Evolutionary conservation across 768 basidiomycete species (phyloP).

Genomic region (Myochromella boudieri): DNA sequence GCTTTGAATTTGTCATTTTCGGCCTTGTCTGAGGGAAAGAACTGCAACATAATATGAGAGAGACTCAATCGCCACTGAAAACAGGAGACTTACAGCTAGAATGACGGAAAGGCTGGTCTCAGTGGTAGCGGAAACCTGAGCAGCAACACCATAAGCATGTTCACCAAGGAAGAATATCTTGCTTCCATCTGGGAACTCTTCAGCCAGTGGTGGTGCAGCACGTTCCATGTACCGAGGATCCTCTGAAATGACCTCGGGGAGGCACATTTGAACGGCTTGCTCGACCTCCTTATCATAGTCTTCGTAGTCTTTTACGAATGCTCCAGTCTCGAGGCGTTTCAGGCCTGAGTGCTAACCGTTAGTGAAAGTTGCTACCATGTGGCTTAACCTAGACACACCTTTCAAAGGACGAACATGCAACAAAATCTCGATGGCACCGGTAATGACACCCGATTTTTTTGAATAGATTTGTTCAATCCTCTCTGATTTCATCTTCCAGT

Average conservation of each 20-base stretch:
- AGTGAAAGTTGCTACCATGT: too few species aligned
- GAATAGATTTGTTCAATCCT: slow-evolving; percentile 83
- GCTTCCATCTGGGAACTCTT: slow-evolving; percentile 88
- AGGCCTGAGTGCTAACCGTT: slow-evolving; percentile 56
- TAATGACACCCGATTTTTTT: slow-evolving; percentile 85
- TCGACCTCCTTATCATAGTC: slow-evolving; percentile 77
- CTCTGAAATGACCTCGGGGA: slow-evolving; percentile 79
- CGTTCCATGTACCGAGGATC: slow-evolving; percentile 87
- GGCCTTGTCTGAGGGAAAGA: slow-evolving; percentile 79
- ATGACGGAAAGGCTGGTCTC: slow-evolving; percentile 75
- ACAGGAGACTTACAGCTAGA: slow-evolving; percentile 63
- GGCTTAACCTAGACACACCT: slow-evolving; percentile 57
- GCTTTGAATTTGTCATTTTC: slow-evolving; percentile 80
- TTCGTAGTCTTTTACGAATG: slow-evolving; percentile 95
- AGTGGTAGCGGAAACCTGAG: slow-evolving; percentile 77
- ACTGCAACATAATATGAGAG: slow-evolving; percentile 46
- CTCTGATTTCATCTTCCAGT: slow-evolving; percentile 84
- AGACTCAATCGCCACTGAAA: slow-evolving; percentile 1
- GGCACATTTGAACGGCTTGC: slow-evolving; percentile 84
- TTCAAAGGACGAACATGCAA: slow-evolving; percentile 90
- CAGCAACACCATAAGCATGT: slow-evolving; percentile 94
- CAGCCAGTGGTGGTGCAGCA: slow-evolving; percentile 74
- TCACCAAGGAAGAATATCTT: slow-evolving; percentile 96
- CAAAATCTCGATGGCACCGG: slow-evolving; percentile 75
- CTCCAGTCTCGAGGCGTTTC: slow-evolving; percentile 84